phyloP scores from a whole-genome alignment of 139 green algal species.

The Picochlorum sp. region DNA sequence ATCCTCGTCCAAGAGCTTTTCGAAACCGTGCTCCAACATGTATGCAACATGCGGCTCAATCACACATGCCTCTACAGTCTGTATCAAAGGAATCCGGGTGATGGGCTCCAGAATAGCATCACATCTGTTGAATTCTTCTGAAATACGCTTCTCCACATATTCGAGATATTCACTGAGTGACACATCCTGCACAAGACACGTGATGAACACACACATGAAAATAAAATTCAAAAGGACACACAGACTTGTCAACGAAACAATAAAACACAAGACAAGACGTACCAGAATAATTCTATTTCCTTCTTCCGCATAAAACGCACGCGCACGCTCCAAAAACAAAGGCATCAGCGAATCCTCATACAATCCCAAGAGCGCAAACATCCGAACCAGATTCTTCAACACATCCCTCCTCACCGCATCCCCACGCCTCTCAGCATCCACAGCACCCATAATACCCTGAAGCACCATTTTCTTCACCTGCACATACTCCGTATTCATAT shows the following conservation, averaged over 20 bases:
- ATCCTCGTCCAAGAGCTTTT: conserved; percentile 61
- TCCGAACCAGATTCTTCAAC: conserved; percentile 63
- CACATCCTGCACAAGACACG: conserved; percentile 20
- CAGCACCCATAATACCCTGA: conserved; percentile 53
- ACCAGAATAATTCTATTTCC: conserved; percentile 28
- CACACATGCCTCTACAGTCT: conserved; percentile 63
- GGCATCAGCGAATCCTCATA: conserved; percentile 60
- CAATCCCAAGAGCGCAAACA: conserved; percentile 60
- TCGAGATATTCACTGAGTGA: conserved; percentile 81
- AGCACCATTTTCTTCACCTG: conserved; percentile 55
- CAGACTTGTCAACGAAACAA: background rate
- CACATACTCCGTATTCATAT: conserved; percentile 50
- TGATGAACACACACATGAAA: background rate
- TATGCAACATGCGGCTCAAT: conserved; percentile 55
- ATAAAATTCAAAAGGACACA: background rate
- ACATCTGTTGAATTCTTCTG: conserved; percentile 81
- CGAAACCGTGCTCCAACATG: conserved; percentile 55
- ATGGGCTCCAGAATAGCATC: conserved; percentile 71
- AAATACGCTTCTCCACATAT: conserved; percentile 79
- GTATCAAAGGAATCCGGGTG: conserved; percentile 68
- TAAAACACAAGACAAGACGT: conserved; percentile 25
- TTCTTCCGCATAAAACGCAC: conserved; percentile 58
- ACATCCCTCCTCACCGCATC: conserved; percentile 69
- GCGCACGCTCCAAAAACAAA: conserved; percentile 38
- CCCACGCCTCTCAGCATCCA: conserved; percentile 65